These are phyloP conservation scores for Rhodosporidiobolus sp. DNA, from an alignment of 768 basidiomycete species.

Conservation along the genomic window DNA sequence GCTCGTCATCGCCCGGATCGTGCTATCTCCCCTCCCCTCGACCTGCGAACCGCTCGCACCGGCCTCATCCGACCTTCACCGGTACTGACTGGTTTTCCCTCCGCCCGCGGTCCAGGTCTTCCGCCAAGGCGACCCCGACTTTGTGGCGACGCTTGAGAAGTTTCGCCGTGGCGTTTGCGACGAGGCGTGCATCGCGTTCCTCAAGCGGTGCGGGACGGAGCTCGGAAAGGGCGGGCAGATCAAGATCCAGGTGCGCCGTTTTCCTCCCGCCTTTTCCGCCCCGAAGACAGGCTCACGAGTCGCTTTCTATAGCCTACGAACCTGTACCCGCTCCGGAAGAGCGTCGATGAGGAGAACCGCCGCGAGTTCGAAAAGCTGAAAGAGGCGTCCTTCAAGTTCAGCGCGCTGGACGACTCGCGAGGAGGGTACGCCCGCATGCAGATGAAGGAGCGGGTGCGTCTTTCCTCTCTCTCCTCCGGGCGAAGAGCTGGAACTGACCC, in stretches of 20 bases:
- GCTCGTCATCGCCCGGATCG: background rate
- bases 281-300: too few species aligned
- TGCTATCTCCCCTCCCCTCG: background rate
- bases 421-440: constrained; percentile 40
- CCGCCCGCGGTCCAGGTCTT: constrained; percentile 42
- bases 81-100: background rate
- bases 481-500: rapidly evolving
- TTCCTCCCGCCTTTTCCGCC: background rate
- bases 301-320: constrained; percentile 29
- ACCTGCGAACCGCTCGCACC: too few species aligned
- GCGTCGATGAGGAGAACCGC: constrained; percentile 49
- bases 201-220: constrained; percentile 39
- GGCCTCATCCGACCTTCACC: background rate
- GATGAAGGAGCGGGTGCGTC: constrained; percentile 43
- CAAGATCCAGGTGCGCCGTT: constrained; percentile 32
- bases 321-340: constrained; percentile 45
- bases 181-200: constrained; percentile 28
- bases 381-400: constrained; percentile 46
- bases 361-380: constrained; percentile 46
- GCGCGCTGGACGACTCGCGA: constrained; percentile 43
- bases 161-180: constrained; percentile 46
- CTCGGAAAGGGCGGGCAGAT: constrained; percentile 43
- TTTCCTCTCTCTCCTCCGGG: constrained; percentile 8
- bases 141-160: constrained; percentile 47
- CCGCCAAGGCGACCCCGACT: constrained; percentile 46